Conservation (phyloP, 2,329 filamentous ascomycete genomes). For the Colletotrichum plurivorum region DNA sequence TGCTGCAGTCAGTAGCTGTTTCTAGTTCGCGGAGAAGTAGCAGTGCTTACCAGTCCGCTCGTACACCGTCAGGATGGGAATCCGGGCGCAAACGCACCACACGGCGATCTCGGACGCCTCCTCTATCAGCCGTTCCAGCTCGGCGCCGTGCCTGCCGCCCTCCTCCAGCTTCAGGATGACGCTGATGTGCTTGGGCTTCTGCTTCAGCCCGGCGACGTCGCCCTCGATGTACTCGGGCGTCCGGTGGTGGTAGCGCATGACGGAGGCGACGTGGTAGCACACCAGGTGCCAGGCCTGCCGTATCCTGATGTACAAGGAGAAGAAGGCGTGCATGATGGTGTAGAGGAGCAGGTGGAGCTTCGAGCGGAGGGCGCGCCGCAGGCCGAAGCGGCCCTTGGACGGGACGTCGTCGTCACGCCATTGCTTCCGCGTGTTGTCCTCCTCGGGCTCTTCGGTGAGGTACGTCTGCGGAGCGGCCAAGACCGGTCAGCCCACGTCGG, state of each 20-base stretch:
- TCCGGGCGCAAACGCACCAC: constrained; percentile 92
- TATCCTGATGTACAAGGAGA: constrained; percentile 88
- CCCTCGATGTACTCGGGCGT: constrained; percentile 93
- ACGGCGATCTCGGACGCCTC: constrained; percentile 93
- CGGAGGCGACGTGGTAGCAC: constrained; percentile 81
- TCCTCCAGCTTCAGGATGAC: constrained; percentile 84
- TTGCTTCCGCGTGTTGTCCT: constrained; percentile 13
- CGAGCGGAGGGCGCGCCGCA: constrained; percentile 72
- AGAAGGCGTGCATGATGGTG: constrained; percentile 81
- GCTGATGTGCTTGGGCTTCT: constrained; percentile 88
- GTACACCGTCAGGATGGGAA: constrained; percentile 90
- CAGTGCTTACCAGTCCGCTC: constrained; percentile 82
- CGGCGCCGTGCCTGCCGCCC: constrained; percentile 77
- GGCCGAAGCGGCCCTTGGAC: constrained; percentile 63
- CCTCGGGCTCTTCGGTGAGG: constrained; percentile 37
- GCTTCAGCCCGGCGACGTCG: constrained; percentile 82
- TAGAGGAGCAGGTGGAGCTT: constrained; percentile 79
- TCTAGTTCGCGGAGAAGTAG: constrained; percentile 26
- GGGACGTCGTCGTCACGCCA: constrained; percentile 43
- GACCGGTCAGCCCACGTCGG: constrained; percentile 19
- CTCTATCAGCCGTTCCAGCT: constrained; percentile 86
- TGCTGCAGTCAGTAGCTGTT: constrained; percentile 52
- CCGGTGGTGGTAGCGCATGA: constrained; percentile 95
- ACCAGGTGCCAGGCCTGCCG: constrained; percentile 86
- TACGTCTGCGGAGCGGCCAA: constrained; percentile 45